A percentile compares a stretch with the other conserved stretches of the same genome.
Evolutionary conservation across 176 grass and related monocot genomes (phyloP).

Genomic region (Cenchrus americanus): DNA sequence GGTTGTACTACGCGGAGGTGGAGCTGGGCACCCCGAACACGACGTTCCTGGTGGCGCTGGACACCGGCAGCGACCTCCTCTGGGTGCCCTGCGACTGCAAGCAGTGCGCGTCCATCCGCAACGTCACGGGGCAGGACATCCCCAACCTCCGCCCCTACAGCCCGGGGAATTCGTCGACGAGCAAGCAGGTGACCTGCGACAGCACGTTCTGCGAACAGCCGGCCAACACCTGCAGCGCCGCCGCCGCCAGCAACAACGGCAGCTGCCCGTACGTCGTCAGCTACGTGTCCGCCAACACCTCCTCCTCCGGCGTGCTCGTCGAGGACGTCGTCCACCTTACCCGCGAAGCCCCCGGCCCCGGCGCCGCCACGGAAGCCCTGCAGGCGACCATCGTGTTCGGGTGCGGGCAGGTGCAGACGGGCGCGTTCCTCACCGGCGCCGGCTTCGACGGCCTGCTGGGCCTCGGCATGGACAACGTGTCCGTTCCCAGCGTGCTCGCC

Average conservation of each 20-base stretch:
- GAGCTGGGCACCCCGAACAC: conserved; percentile 74
- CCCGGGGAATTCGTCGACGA: no score
- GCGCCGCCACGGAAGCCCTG: no score
- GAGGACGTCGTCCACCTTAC: no score
- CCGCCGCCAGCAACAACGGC: no score
- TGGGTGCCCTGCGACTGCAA: conserved; percentile 87
- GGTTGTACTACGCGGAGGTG: conserved; percentile 81
- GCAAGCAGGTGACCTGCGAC: no score
- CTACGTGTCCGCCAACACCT: no score
- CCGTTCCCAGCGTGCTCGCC: conserved; percentile 62
- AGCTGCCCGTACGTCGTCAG: no score
- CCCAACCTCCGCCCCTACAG: no score
- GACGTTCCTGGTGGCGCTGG: conserved; percentile 89
- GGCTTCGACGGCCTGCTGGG: conserved; percentile 63
- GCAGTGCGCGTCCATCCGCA: conserved; percentile 52
- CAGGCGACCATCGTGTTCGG: conserved; percentile 62
- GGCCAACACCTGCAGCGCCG: no score
- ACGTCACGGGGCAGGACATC: background rate
- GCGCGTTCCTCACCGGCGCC: conserved; percentile 43
- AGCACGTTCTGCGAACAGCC: no score
- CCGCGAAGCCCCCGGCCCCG: no score
- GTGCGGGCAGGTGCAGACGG: conserved; percentile 79
- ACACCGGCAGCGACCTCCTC: conserved; percentile 87
- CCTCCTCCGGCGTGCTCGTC: no score
- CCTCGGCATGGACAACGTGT: conserved; percentile 59